Conservation (phyloP, 2,329 filamentous ascomycete genomes). For the Pezicula neosporulosa region DNA sequence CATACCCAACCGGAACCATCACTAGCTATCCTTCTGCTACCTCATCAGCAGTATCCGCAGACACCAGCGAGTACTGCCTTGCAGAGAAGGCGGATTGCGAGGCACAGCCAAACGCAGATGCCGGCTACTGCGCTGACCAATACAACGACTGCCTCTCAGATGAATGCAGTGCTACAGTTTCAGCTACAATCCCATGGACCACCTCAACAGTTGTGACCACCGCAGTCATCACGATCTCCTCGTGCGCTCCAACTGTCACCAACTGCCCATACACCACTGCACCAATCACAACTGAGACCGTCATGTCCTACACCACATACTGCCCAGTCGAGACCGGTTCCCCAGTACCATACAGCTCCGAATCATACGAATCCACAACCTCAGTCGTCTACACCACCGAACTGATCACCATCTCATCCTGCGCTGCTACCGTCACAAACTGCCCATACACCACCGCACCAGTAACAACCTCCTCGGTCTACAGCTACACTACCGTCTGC, state of each 20-base stretch:
- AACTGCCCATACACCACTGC: conserved; percentile 34
- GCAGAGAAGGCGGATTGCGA: too few species aligned
- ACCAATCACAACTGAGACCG: conserved; percentile 30
- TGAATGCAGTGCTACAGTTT: neutral
- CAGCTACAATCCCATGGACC: neutral
- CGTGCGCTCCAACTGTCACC: conserved; percentile 31
- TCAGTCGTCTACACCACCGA: conserved; percentile 1
- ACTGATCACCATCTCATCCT: conserved; percentile 15
- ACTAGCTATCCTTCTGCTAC: too few species aligned
- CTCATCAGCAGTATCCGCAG: too few species aligned
- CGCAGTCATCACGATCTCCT: conserved; percentile 9
- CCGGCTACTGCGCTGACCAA: neutral
- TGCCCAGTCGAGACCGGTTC: conserved; percentile 32
- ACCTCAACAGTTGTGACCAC: conserved; percentile 10
- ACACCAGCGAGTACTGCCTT: too few species aligned
- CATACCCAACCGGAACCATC: too few species aligned
- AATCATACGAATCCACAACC: conserved; percentile 1
- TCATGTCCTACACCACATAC: conserved; percentile 41
- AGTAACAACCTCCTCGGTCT: conserved; percentile 4
- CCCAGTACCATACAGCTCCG: too few species aligned
- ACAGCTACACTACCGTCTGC: conserved; percentile 15
- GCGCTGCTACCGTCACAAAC: conserved; percentile 14
- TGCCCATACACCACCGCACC: conserved; percentile 18
- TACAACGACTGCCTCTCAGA: neutral
- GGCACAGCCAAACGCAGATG: too few species aligned